Base-by-base conservation (phyloP, 2,329 filamentous ascomycete genomes). In the Colletotrichum zoysiae region DNA sequence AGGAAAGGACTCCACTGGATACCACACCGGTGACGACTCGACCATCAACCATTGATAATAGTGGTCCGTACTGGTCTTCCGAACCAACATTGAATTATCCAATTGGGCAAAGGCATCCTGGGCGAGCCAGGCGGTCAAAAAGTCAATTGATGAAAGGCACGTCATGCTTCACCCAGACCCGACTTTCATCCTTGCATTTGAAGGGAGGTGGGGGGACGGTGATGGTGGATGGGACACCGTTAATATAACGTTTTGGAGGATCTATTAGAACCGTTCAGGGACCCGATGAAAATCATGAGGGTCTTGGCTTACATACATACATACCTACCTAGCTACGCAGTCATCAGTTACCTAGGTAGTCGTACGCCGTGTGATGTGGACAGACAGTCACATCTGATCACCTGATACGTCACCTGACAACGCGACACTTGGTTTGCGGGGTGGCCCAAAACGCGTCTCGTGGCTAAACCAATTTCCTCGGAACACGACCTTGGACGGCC, bases 161-260 rank as follows among this genome's bases (percentile, higher is more conserved):
- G 48, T 57, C 57, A 63, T 51, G 55, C 35, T 59, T 69, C 30
- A n/a, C 51, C 38, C 30, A 46, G n/a, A 33, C n/a, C 6, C 14
- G 12, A 30, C 26, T 38, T 58, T n/a, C 20, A 40, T 11, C 48
- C 30, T 30, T 44, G 46, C 2, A 16, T 14, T 35, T 48, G 30
- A 53, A 14, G 46, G 23, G 51, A 14, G 30, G 33, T 33, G 30
- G 40, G 12, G 44, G 23, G 40, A 71, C 65, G 64, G 26, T 61
- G 40, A 18, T 23, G 20, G 23, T 20, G 33, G 30, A 40, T 42
- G 26, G 57, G n/a, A 50, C 30, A 68, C 70, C 70, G 65, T 72
- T 61, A 60, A 61, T 35, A 60, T 71, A 69, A 56, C 65, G 70
- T 72, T 72, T 69, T 55, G 53, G 58, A 35, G 42, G 58, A 60